phyloP scores from a whole-genome alignment of 2,329 filamentous ascomycete genomes.

The Ophiostoma perfectum region DNA sequence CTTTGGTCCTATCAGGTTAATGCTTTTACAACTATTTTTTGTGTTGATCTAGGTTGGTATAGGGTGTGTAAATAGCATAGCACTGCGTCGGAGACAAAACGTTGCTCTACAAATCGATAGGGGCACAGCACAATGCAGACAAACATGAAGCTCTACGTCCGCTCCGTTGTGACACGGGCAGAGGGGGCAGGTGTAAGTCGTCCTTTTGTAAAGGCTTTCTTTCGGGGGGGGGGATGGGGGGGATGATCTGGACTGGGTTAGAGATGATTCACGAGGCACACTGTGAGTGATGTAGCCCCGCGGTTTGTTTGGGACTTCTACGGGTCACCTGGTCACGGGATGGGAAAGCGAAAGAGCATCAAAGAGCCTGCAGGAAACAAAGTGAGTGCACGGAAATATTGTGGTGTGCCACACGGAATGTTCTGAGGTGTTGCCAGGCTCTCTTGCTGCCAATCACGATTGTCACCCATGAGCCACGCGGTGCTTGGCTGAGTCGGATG shows the following conservation, averaged over 20 bases:
- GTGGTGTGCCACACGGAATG: neutral
- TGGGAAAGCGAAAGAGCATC: too few species aligned
- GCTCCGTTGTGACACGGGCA: neutral
- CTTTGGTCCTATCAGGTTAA: neutral
- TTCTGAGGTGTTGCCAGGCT: neutral
- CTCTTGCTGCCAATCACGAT: neutral
- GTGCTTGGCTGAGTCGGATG: too few species aligned
- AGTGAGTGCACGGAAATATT: too few species aligned
- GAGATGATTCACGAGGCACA: too few species aligned
- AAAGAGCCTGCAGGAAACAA: too few species aligned
- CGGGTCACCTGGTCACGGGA: too few species aligned
- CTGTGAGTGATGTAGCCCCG: too few species aligned
- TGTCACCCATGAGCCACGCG: too few species aligned
- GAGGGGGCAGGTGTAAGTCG: slow-evolving; percentile 4
- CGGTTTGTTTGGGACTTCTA: too few species aligned
- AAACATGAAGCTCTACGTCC: neutral
- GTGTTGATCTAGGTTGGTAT: neutral
- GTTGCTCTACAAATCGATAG: neutral
- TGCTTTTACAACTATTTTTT: neutral
- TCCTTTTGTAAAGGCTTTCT: neutral
- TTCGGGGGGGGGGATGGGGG: neutral
- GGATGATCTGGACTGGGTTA: neutral
- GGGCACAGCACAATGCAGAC: slow-evolving; percentile 9
- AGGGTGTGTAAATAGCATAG: neutral
- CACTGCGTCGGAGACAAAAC: neutral